Evolutionary conservation across 106 monocot species (phyloP).

Genomic region (Platanthera zijinensis): DNA sequence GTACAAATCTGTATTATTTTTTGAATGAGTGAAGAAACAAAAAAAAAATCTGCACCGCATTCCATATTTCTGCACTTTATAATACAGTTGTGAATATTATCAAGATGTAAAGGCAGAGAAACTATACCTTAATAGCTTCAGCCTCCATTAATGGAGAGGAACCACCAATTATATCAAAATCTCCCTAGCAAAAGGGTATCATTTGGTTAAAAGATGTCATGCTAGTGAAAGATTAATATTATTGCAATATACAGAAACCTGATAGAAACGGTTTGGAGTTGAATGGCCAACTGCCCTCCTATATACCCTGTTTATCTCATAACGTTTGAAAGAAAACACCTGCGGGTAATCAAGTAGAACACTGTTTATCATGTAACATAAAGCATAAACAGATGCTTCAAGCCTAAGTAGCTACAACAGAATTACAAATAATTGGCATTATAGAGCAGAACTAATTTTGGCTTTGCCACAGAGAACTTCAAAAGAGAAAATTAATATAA

Average conservation of each 20-base stretch:
- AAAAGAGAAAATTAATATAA: not conserved
- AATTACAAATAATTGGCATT: not conserved
- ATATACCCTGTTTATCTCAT: slow-evolving; percentile 83
- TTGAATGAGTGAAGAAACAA: no score
- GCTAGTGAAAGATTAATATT: not conserved
- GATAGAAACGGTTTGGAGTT: slow-evolving; percentile 72
- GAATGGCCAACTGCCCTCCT: slow-evolving; percentile 78
- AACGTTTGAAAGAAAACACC: slow-evolving; percentile 69
- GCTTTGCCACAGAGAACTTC: not conserved
- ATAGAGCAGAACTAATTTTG: not conserved
- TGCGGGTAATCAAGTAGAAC: slow-evolving; percentile 17
- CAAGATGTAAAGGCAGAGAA: not conserved
- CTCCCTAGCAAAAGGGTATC: slow-evolving; percentile 41
- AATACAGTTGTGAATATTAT: not conserved
- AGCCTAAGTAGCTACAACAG: not conserved
- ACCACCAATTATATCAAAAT: slow-evolving; percentile 97
- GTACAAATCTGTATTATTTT: no score
- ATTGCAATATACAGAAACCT: slow-evolving; percentile 27
- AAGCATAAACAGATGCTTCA: slow-evolving; percentile 1
- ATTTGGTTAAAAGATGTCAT: slow-evolving; percentile 8
- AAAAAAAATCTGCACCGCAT: no score
- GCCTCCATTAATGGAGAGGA: slow-evolving; percentile 54
- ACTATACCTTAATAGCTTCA: slow-evolving; percentile 70
- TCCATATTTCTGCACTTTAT: not conserved
- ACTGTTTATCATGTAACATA: not conserved